Conservation (phyloP, 1,139 yeast genomes). For the Williopsis jadinii region DNA sequence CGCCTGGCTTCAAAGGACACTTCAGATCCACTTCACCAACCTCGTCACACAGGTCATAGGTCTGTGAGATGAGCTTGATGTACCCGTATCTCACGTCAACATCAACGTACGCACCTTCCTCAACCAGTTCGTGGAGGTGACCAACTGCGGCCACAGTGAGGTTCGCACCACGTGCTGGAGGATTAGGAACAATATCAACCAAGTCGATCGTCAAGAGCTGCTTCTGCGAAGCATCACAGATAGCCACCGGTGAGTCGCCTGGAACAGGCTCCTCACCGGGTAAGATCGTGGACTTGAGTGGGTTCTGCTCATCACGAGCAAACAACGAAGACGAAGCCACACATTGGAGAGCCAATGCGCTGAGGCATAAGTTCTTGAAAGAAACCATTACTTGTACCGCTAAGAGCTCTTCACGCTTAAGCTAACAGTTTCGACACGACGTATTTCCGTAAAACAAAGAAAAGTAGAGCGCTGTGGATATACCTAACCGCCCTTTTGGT, state of each 20-base stretch:
- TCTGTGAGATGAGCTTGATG: constrained; percentile 77
- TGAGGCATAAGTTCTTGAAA: constrained; percentile 7
- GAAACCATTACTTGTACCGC: constrained; percentile 10
- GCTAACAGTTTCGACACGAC: no score
- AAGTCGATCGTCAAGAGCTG: constrained; percentile 59
- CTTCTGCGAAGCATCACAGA: constrained; percentile 59
- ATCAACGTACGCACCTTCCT: constrained; percentile 87
- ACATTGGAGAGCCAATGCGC: constrained; percentile 5
- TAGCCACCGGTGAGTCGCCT: constrained; percentile 78
- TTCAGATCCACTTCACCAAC: constrained; percentile 70
- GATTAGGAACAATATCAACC: constrained; percentile 70
- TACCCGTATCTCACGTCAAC: constrained; percentile 91
- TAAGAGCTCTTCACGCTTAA: no score
- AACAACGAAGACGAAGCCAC: constrained; percentile 14
- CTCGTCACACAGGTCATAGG: constrained; percentile 87
- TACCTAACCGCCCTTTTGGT: no score
- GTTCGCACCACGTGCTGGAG: constrained; percentile 77
- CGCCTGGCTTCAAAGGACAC: constrained; percentile 76
- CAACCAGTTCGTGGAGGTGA: constrained; percentile 43
- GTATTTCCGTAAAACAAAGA: no score
- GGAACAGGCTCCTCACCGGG: constrained; percentile 62
- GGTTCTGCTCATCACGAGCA: constrained; percentile 14
- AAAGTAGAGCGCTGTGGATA: no score
- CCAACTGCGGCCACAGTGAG: constrained; percentile 77
- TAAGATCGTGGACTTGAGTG: constrained; percentile 6